A percentile compares a stretch with the other conserved stretches of the same genome.
phyloP scores from a whole-genome alignment of 768 basidiomycete genomes.

The Cystofilobasidium bisporidii region DNA sequence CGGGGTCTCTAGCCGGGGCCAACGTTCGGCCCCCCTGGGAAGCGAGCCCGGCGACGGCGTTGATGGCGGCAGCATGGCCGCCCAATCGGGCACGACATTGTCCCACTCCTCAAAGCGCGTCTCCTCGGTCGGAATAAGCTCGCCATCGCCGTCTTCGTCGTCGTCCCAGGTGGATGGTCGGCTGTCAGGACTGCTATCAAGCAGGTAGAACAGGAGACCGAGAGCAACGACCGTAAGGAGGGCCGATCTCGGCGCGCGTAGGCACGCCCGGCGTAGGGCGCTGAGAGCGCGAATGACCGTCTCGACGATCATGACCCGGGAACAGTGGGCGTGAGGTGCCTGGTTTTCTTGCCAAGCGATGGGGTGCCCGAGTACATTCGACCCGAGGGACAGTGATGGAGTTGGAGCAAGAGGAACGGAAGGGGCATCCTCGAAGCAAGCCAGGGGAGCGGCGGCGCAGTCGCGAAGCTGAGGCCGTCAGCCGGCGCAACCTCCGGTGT shows the following conservation, averaged over 20 bases:
- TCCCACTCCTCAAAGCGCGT: not conserved
- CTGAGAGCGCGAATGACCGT: not conserved
- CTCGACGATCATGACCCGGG: not conserved
- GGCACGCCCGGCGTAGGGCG: not conserved
- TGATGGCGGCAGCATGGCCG: conserved; percentile 8
- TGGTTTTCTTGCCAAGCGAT: no score
- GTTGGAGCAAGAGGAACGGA: no score
- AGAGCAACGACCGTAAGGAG: not conserved
- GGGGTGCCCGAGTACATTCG: no score
- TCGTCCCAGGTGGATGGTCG: not conserved
- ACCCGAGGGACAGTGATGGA: no score
- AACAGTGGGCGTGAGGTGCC: not conserved
- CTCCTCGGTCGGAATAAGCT: not conserved
- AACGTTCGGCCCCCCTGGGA: not conserved
- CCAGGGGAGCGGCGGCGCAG: no score
- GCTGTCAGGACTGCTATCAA: not conserved
- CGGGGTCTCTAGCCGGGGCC: not conserved
- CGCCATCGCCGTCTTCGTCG: not conserved
- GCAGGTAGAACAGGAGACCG: not conserved
- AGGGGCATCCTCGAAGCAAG: no score
- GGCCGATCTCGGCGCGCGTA: conserved; percentile 1
- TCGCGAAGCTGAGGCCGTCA: no score
- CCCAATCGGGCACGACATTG: conserved; percentile 1
- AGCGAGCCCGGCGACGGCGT: not conserved
- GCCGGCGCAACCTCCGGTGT: no score